Base-by-base conservation (phyloP, 1,139 yeast species). In the Pichia terricola region DNA sequence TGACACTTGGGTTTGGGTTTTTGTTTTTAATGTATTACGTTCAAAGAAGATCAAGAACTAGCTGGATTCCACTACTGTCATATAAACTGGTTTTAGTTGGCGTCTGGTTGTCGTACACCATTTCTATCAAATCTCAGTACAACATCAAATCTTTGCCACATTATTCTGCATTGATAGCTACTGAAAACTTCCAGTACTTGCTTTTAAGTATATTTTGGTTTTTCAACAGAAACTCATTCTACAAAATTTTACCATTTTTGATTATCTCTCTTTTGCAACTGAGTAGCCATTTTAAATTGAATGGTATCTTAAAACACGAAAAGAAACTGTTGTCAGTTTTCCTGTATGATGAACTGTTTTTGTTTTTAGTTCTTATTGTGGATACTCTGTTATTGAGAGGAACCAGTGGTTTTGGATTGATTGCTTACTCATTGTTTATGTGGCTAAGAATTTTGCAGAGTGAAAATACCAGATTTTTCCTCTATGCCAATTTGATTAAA, bases 161-260 rank as follows among this genome's bases (percentile, higher is more conserved):
- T 10, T 68, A 73, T 55, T 67, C 74, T 41, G 71, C 81, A 9
- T 66, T 83, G 57, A 53, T 81, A 40, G 75, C 85, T 22, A 79
- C 82, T 39, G 84, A 78, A 52, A 81, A 81, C 61, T 80, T 80
- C 67, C 91, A 82, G 58, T 75, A 72, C 54, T 62, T 78, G 49
- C 52, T 75, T 5, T 65, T 82, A 49, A 74, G 80, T 0, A 31
- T 61, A 3, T 63, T 76, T 33, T 82, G 89, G 89, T 58, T 77
- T 38, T 62, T 81, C 48, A 76, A 82, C 32, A 77, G 83, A 62
- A 69, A 73, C 50, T 79, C 87, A 1, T 62, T 75, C n/a, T 80
- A 78, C 63, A 82, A 82, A 58, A 54, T 82, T 40, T 49, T 78
- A 26, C 91, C 91, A 26, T 79, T 67, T 57, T 65, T 70, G 51